These are phyloP conservation scores for Penicillium sp. DNA, from an alignment of 2,329 filamentous ascomycete species.

Conservation along the genomic window DNA sequence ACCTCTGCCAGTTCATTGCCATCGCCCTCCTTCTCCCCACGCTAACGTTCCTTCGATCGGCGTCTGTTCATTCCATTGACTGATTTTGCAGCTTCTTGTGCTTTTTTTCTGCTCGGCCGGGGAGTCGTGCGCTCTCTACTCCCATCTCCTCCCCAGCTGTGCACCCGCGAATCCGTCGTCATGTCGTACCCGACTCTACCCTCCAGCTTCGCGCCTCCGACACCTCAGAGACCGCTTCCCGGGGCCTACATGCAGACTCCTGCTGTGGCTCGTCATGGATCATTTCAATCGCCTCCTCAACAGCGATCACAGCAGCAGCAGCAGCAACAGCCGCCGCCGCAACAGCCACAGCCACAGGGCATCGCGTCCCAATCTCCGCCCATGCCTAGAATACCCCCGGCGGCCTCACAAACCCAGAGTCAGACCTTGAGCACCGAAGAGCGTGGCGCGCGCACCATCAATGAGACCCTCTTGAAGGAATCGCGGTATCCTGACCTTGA, in stretches of 20 bases:
- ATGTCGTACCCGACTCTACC: constrained; percentile 49
- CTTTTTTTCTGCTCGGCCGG: constrained; percentile 16
- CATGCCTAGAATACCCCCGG: constrained; percentile 42
- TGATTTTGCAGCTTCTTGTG: constrained; percentile 18
- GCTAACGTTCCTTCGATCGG: background rate
- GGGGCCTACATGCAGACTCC: constrained; percentile 49
- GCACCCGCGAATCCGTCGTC: constrained; percentile 22
- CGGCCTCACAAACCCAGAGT: constrained; percentile 49
- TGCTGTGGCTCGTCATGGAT: constrained; percentile 41
- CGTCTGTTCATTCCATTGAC: constrained; percentile 13
- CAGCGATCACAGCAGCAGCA: constrained; percentile 5
- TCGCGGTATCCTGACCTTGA: constrained; percentile 86
- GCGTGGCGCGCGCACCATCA: constrained; percentile 81
- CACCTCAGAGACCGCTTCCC: constrained; percentile 46
- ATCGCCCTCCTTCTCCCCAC: constrained; percentile 5
- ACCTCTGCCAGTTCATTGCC: constrained; percentile 15
- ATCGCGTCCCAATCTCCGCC: constrained; percentile 32
- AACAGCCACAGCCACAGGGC: constrained; percentile 10
- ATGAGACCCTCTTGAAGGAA: constrained; percentile 74
- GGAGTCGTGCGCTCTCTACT: constrained; percentile 27
- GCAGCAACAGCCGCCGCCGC: background rate
- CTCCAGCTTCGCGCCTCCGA: constrained; percentile 34
- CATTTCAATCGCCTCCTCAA: constrained; percentile 14
- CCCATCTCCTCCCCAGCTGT: constrained; percentile 19
- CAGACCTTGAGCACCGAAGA: constrained; percentile 69